Conservation (phyloP, 345 rosid species). For the Ricinus communis region DNA sequence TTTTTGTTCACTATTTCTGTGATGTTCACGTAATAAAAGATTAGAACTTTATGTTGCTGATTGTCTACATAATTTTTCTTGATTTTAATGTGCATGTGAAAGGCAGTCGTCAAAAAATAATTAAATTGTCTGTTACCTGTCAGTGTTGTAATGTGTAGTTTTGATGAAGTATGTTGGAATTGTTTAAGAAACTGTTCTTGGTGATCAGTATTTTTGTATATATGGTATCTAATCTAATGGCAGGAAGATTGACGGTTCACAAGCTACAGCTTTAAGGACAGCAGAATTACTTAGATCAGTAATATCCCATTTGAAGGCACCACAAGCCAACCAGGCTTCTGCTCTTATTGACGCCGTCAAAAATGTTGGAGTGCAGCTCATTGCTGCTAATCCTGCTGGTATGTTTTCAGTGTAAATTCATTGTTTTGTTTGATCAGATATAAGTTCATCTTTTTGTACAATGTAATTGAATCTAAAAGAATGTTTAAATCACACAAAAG, state of each 20-base stretch:
- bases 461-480: too few relatives aligned
- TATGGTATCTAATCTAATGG: neutral
- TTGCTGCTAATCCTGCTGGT: constrained; percentile 95
- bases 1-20: neutral
- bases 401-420: constrained; percentile 16
- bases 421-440: neutral
- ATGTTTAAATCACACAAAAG: too few relatives aligned
- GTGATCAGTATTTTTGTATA: too few relatives aligned
- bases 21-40: too few relatives aligned
- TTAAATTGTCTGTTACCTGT: too few relatives aligned
- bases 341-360: constrained; percentile 82
- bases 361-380: constrained; percentile 72
- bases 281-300: constrained; percentile 85
- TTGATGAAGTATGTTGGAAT: too few relatives aligned
- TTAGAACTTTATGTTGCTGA: too few relatives aligned
- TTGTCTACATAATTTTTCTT: too few relatives aligned
- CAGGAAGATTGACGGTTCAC: constrained; percentile 97
- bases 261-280: constrained; percentile 79
- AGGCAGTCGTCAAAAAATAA: too few relatives aligned
- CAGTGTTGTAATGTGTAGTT: too few relatives aligned
- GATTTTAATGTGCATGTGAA: too few relatives aligned
- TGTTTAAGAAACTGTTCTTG: too few relatives aligned
- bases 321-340: constrained; percentile 74
- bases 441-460: neutral
- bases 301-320: constrained; percentile 83